Base-by-base conservation (phyloP, 495 filamentous ascomycete species). In the Penicillium ucsense region DNA sequence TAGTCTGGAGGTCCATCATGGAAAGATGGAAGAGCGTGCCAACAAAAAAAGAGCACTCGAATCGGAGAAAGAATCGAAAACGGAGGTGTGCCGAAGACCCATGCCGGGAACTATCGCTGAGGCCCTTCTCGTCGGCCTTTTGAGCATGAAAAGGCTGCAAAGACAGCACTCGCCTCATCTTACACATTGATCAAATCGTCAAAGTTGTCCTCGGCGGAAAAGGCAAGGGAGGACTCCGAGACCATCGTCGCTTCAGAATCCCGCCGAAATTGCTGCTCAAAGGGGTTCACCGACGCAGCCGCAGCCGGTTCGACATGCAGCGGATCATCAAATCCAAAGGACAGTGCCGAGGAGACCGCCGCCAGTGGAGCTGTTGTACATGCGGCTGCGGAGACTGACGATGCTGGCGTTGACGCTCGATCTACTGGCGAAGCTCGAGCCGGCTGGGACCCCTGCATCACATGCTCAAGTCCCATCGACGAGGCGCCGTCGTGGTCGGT, bases 281-380 rank as follows among this genome's bases (percentile, higher is more conserved):
- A 49, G 6, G 51, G 42, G 31, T 56, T 47, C 27, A 50, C 50
- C 4, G 61, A 44, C 0, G 54, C 44, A 5, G 51, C 45, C 1
- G 53, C 46, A 8, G 54, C 52, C 0, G 59, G 47, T 27, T 61
- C 55, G 35, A 67, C 33, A 29, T 58, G 64, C 51, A 68, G 7
- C 10, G 63, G 49, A 43, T 66, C 62, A 38, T 70, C 67, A 35
- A 70, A 70, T 4, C 67, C 67, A 41, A 70, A 70, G 2, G 65
- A 64, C 5, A 65, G 31, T 6, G 41, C 10, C 11, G 55, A 31
- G n/a, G 48, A 41, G 11, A 40, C 36, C n/a, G 45, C 8, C 5
- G 52, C 43, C 3, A 39, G 42, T n/a, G 49, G 37, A 36, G 48
- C 47, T 8, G 38, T 46, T 4, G 47, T 31, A 10, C 45, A 42